Base-by-base conservation (phyloP, 176 grass and related monocot species). In the Echinochloa phyllopogon region DNA sequence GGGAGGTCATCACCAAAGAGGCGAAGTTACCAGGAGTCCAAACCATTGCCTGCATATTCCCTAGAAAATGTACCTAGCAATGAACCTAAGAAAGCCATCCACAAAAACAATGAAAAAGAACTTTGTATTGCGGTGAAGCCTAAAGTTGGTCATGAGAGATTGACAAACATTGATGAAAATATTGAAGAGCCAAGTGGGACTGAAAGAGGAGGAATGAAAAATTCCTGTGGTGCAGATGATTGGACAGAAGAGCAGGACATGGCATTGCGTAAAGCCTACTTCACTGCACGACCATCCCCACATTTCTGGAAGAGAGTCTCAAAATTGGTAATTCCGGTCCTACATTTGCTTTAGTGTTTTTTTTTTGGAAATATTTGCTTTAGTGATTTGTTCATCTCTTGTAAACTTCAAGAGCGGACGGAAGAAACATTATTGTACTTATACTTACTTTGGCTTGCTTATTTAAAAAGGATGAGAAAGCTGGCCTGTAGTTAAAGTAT, bases 301-400 rank as follows among this genome's bases (percentile, higher is more conserved):
- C 89, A 91, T 93, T 96, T 96, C 84, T 93, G 94, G 94, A 96
- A 96, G 89, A 96, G 89, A 84, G 91, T 96, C 25, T 91, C 94
- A 62, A 93, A 89, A 87, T 89, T 96, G 94, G 94, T 96, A 96
- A 83, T 66, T 39, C 68, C 12, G 20, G 43, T 81, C 77, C 44
- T 66, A 13, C 3, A 64, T 72, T 86, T 51, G 50, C 59, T 65
- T 65, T 12, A 55, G 10, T 65, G 58, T 25, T 81, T 33, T 33
- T 81, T 33, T 33, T 33, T 33, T 33, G 29, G 29, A 33, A 33
- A 33, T 33, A 33, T 33, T 33, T 33, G 29, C 29, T 33, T 33
- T 33, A 33, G 29, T 33, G 29, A 33, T 33, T 56, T 43, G 5
- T 15, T 56, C 47, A 10, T 68, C 44, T 21, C 23, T 21, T 67